phyloP scores from a whole-genome alignment of 2,329 filamentous ascomycete species.

The Bipolaris bicolor region DNA sequence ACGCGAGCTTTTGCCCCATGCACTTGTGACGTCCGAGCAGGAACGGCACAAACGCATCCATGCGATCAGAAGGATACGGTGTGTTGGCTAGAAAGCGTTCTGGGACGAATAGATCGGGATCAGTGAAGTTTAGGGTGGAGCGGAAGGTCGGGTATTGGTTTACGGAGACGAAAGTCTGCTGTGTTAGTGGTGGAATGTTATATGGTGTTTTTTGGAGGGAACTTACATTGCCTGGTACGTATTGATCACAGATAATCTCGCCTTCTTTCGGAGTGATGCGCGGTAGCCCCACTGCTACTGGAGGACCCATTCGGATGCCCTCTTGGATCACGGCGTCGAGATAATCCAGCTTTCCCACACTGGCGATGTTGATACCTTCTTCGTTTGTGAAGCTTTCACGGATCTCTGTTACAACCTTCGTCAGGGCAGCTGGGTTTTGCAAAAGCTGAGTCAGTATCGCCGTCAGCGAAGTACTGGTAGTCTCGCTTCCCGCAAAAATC shows the following conservation, averaged over 20 bases:
- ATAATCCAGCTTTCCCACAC: slow-evolving; percentile 24
- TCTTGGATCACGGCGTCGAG: slow-evolving; percentile 35
- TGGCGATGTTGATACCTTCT: neutral
- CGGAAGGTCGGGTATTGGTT: slow-evolving; percentile 36
- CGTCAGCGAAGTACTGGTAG: slow-evolving; percentile 45
- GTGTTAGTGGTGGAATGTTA: neutral
- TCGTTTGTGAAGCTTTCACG: neutral
- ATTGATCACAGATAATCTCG: slow-evolving; percentile 20
- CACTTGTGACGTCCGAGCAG: slow-evolving; percentile 29
- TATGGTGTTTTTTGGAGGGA: no score
- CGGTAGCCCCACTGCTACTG: slow-evolving; percentile 22
- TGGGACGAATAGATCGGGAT: slow-evolving; percentile 35
- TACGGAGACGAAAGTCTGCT: slow-evolving; percentile 28
- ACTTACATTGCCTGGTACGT: slow-evolving; percentile 17
- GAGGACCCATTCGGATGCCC: slow-evolving; percentile 37
- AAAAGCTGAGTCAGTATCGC: slow-evolving; percentile 42
- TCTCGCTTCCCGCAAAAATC: slow-evolving; percentile 50
- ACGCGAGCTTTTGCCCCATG: slow-evolving; percentile 33
- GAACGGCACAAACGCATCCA: slow-evolving; percentile 30
- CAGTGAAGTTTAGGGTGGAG: slow-evolving; percentile 33
- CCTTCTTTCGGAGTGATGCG: slow-evolving; percentile 14
- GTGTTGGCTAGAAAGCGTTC: slow-evolving; percentile 36
- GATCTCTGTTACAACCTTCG: neutral
- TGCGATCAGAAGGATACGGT: slow-evolving; percentile 32
- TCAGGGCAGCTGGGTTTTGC: slow-evolving; percentile 11